Evolutionary conservation across 441 rosid genomes (phyloP), one percentile per base, ranked within the genome.

Genomic region (Bocquillonia castaneifolia): DNA sequence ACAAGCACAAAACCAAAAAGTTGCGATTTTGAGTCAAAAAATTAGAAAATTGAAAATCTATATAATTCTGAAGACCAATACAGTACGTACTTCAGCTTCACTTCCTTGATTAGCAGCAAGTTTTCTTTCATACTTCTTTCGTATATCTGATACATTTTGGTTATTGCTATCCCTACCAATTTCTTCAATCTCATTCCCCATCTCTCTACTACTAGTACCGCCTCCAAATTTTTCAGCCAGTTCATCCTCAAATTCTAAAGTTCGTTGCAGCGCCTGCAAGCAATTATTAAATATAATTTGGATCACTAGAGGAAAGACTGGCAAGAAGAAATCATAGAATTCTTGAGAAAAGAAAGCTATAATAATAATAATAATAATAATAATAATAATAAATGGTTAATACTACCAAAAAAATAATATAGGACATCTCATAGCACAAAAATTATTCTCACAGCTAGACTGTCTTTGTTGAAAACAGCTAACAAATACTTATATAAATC

Each of bases 181-280:
- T 76, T 92, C 96, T 78, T 90, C 99, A 76, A 85, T 89, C 79
- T 90, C 98, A 67, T 68, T 81, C 57, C 80, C 88, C 57, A 82
- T 78, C 81, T 91, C 95, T 66, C 84, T 83, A 78, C 76, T 85
- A 64, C 74, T 81, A 77, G 78, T 74, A 65, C 83, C 92, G 68
- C 95, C 97, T 59, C 99, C 99, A 85, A 95, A 95, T 85, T 89
- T 92, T 84, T 86, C 90, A 42, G 94, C 99, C 75, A 90, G 75
- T 77, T 95, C 98, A 81, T 89, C 85, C 79, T 95, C 99, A 83
- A 95, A 95, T 79, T 95, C 99, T 61, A 89, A 80, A 66, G 99
- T 95, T 75, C 99, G 80, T 81, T 92, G 97, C 40, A 95, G 78
- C 71, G 97, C 98, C 99, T 95, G 75, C 51, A 66, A 51, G 75